phyloP scores from a whole-genome alignment of 2,329 filamentous ascomycete species.

The Aspergillus floridensis region DNA sequence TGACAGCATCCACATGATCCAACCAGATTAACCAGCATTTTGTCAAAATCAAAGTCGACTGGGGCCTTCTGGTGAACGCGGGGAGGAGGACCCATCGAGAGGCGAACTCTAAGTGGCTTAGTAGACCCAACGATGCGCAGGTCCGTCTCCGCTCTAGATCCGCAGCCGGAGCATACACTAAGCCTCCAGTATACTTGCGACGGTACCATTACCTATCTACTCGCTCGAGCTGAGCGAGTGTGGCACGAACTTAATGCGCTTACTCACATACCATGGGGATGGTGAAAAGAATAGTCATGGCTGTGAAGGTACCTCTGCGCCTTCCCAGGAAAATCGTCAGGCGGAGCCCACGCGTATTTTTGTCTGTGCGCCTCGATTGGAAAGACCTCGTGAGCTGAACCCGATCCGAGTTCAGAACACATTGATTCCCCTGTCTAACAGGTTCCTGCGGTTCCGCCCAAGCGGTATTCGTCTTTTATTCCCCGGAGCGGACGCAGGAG shows the following conservation, averaged over 20 bases:
- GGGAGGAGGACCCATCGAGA: slow-evolving; percentile 16
- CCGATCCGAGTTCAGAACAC: slow-evolving; percentile 12
- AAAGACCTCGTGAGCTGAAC: slow-evolving; percentile 24
- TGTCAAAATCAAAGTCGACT: slow-evolving; percentile 21
- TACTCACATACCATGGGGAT: slow-evolving; percentile 10
- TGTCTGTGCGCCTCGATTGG: slow-evolving; percentile 23
- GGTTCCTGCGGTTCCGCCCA: slow-evolving; percentile 26
- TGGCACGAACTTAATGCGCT: slow-evolving; percentile 15
- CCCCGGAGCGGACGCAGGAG: slow-evolving; percentile 15
- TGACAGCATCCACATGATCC: slow-evolving; percentile 29
- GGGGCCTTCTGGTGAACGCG: slow-evolving; percentile 14
- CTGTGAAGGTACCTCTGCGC: slow-evolving; percentile 12
- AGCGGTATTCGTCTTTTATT: slow-evolving; percentile 21
- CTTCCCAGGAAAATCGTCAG: slow-evolving; percentile 15
- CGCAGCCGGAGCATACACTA: slow-evolving; percentile 16
- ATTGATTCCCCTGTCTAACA: slow-evolving; percentile 19
- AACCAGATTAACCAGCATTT: slow-evolving; percentile 21
- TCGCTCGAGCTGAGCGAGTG: slow-evolving; percentile 7
- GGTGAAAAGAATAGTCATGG: slow-evolving; percentile 10
- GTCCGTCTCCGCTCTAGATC: slow-evolving; percentile 18
- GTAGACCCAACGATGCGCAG: slow-evolving; percentile 15
- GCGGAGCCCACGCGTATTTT: slow-evolving; percentile 22
- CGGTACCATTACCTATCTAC: slow-evolving; percentile 11
- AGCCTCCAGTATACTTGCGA: slow-evolving; percentile 17
- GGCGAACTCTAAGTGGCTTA: slow-evolving; percentile 18